Base-by-base conservation (phyloP, 2,329 filamentous ascomycete genomes). In the Fusarium austroafricanum region DNA sequence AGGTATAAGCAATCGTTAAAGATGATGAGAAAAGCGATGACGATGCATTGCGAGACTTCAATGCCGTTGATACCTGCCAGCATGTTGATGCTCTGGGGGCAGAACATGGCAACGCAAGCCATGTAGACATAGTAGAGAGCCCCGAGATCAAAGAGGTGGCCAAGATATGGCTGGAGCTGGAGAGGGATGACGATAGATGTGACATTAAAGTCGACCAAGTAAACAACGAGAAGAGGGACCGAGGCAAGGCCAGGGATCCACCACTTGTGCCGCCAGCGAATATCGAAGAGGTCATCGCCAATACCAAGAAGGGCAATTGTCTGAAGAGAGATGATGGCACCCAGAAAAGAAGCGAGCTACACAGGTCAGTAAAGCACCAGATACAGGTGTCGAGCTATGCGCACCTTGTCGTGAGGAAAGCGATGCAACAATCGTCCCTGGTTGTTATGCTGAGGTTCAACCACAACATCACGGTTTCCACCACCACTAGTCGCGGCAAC, bases 41-140 rank as follows among this genome's bases (percentile, higher is more conserved):
- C 92, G 66, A 99, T 84, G 61, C 94, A 97, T 81, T 99, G 96
- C 12, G 92, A 89, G 55, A 98, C 96, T 79, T 99, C 96, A 77
- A 99, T 96, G 55, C 96, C 96, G 79, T 99, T 99, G 80, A 99
- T 93, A n/a, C 96, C 96, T 1, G 96, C 96, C n/a, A 99, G 84
- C 81, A 99, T 99, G 83, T 99, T 99, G 87, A 99, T 99, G 79
- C 93, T 94, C 82, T 99, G 98, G 9, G 96, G 94, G 72, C 94
- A 97, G 83, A 99, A 99, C 79, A 99, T 99, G 77, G 95, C 92
- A 71, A 99, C 87, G 57, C 92, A 91, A 52, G 93, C 93, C 96
- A 99, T 99, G 85, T 98, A 99, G 75, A 90, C 83, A 82, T 99
- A 99, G 86, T 99, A 99, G 57, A 93, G 82, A 77, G 87, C 80